These are phyloP conservation scores for Leccinum insolens DNA, from an alignment of 1,284 basidiomycete species.

Conservation along the genomic window DNA sequence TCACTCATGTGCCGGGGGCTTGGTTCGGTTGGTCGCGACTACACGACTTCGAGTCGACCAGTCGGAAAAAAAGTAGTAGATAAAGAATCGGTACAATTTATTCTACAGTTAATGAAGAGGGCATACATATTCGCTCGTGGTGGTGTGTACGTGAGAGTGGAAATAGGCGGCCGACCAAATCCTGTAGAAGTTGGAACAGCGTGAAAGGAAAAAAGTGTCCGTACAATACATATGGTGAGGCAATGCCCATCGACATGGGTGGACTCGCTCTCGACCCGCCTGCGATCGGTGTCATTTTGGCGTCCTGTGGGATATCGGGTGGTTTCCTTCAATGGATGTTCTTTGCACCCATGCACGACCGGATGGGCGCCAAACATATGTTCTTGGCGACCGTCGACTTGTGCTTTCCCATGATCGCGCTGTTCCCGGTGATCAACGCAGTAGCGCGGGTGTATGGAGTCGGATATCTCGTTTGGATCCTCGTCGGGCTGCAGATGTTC, in stretches of 20 bases:
- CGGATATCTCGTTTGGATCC: slow-evolving; percentile 31
- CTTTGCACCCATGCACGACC: slow-evolving; percentile 42
- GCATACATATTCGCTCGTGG: slow-evolving; percentile 25
- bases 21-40: too few relatives aligned
- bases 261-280: slow-evolving; percentile 44
- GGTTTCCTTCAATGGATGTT: slow-evolving; percentile 42
- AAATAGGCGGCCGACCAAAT: slow-evolving; percentile 36
- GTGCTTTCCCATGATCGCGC: slow-evolving; percentile 36
- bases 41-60: too few relatives aligned
- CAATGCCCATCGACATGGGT: slow-evolving; percentile 43
- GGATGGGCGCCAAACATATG: slow-evolving; percentile 41
- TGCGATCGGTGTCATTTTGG: slow-evolving; percentile 44
- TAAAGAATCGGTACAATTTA: too few relatives aligned
- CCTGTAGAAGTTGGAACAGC: slow-evolving; percentile 32
- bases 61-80: too few relatives aligned
- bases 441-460: slow-evolving; percentile 31
- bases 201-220: slow-evolving; percentile 69
- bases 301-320: slow-evolving; percentile 40
- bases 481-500: slow-evolving; percentile 36
- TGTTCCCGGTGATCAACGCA: slow-evolving; percentile 44
- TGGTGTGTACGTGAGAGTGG: slow-evolving; percentile 22
- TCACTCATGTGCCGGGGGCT: too few relatives aligned
- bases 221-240: slow-evolving; percentile 50
- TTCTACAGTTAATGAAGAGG: too few relatives aligned
- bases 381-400: slow-evolving; percentile 36